Conservation (phyloP, 176 grass and related monocot genomes). For the Triticum monococcum region DNA sequence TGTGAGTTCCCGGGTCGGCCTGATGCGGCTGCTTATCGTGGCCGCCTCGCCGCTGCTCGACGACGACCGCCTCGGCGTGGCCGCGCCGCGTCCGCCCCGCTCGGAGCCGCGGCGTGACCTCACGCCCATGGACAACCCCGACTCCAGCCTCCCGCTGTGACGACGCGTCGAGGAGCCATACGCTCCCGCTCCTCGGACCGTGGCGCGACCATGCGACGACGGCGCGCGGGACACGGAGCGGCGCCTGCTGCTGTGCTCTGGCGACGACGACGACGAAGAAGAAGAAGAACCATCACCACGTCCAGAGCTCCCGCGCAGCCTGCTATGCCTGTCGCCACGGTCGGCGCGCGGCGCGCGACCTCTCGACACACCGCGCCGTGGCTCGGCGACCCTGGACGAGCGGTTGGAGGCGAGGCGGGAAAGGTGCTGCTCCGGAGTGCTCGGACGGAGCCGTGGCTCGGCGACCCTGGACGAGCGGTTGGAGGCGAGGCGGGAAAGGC, state of each 20-base stretch:
- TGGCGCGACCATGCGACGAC: background rate
- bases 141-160: background rate
- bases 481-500: too few relatives aligned
- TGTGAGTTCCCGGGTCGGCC: background rate
- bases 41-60: constrained; percentile 8
- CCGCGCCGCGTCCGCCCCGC: background rate
- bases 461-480: too few relatives aligned
- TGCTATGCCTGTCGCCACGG: background rate
- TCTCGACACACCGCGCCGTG: background rate
- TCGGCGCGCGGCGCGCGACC: background rate
- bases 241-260: background rate
- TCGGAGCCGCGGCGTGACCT: background rate
- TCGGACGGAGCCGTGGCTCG: background rate
- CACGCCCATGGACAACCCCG: background rate
- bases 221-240: background rate
- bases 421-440: background rate
- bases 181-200: background rate
- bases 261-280: background rate
- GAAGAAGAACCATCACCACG: background rate
- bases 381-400: background rate
- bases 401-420: background rate
- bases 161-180: background rate
- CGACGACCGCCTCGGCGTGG: background rate
- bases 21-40: constrained; percentile 24
- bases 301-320: background rate